Percentiles rank a stretch among this genome's conserved stretches.
Evolutionary conservation across 176 grass and related monocot species (phyloP).

Genomic region (Cocos nucifera): DNA sequence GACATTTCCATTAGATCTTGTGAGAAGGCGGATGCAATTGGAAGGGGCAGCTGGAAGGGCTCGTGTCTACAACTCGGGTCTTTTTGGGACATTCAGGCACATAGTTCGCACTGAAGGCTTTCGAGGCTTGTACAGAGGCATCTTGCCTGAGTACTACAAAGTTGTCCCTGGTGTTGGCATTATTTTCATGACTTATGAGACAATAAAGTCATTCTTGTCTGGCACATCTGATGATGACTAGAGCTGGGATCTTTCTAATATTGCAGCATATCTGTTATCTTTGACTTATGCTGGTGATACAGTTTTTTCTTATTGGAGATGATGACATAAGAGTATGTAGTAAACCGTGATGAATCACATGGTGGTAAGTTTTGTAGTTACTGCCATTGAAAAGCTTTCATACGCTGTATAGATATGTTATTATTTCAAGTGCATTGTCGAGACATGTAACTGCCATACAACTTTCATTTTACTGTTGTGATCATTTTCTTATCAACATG

Average conservation of each 20-base stretch:
- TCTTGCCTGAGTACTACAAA: constrained; percentile 90
- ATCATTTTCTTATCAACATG: constrained; percentile 1
- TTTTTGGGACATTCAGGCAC: constrained; percentile 71
- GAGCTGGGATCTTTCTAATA: neutral
- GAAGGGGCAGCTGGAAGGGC: constrained; percentile 81
- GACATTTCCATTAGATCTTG: constrained; percentile 88
- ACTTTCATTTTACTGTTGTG: constrained; percentile 13
- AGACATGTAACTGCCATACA: constrained; percentile 18
- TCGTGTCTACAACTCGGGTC: constrained; percentile 58
- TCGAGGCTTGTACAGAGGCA: constrained; percentile 91
- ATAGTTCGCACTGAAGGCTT: constrained; percentile 59
- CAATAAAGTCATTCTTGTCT: constrained; percentile 53
- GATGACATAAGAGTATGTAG: too few species aligned
- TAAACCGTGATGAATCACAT: neutral
- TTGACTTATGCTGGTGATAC: too few species aligned
- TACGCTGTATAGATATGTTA: constrained; percentile 13
- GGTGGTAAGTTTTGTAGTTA: constrained; percentile 47
- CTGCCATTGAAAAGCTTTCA: constrained; percentile 26
- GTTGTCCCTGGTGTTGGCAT: constrained; percentile 90
- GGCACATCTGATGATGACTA: constrained; percentile 33
- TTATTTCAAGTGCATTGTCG: constrained; percentile 23
- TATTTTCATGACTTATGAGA: constrained; percentile 93
- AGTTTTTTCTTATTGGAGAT: too few species aligned
- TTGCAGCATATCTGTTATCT: too few species aligned
- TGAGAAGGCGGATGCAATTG: constrained; percentile 79